phyloP scores from a whole-genome alignment of 2,329 filamentous ascomycete species.

The Coniochaeta pulveracea region DNA sequence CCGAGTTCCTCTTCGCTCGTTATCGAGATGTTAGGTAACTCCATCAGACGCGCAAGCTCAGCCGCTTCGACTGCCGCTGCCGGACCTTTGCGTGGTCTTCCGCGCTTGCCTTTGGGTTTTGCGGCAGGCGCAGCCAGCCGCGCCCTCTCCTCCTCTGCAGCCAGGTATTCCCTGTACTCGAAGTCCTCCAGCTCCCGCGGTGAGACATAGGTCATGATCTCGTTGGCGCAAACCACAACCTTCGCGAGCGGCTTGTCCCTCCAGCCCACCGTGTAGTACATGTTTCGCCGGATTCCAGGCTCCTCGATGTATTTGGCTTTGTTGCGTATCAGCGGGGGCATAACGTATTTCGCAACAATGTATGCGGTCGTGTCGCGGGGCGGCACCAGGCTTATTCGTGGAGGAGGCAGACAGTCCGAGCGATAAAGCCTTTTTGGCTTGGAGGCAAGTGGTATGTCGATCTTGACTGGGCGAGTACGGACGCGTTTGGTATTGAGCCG shows the following conservation, averaged over 20 bases:
- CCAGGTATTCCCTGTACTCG: constrained; percentile 33
- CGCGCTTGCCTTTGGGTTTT: constrained; percentile 3
- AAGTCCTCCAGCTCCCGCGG: constrained; percentile 43
- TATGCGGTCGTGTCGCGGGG: constrained; percentile 40
- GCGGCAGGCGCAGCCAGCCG: constrained; percentile 12
- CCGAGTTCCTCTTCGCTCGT: neutral
- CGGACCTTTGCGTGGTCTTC: constrained; percentile 3
- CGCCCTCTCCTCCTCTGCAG: constrained; percentile 27
- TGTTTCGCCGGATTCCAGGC: constrained; percentile 28
- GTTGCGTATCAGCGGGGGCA: constrained; percentile 21
- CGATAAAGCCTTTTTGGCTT: constrained; percentile 29
- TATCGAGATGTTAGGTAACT: too few species aligned
- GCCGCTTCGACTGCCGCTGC: constrained; percentile 4
- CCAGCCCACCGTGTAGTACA: constrained; percentile 45
- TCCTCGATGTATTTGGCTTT: too few species aligned
- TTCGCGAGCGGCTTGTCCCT: constrained; percentile 37
- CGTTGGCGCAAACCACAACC: constrained; percentile 31
- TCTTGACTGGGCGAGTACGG: constrained; percentile 6
- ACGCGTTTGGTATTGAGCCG: neutral
- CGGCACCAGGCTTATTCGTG: constrained; percentile 34
- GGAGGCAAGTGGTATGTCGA: constrained; percentile 21
- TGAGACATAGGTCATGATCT: constrained; percentile 47
- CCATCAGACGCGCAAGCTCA: too few species aligned
- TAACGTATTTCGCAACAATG: constrained; percentile 41
- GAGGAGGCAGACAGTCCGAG: constrained; percentile 34